phyloP scores from a whole-genome alignment of 768 basidiomycete genomes.

The Auricularia auricula-judae region DNA sequence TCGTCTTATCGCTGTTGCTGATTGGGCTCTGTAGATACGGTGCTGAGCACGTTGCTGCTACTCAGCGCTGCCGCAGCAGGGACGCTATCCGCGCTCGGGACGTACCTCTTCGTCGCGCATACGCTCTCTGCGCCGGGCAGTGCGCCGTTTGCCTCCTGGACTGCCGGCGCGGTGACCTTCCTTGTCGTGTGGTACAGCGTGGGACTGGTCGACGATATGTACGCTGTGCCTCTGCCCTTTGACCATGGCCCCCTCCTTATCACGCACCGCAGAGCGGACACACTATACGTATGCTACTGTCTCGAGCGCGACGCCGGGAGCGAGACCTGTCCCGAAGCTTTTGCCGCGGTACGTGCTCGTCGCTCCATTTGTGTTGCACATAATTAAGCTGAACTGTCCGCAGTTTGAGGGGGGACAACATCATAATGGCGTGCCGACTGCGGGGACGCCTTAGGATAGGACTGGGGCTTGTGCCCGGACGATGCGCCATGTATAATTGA shows the following conservation, averaged over 20 bases:
- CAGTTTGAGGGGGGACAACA: not conserved
- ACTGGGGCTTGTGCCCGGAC: no score
- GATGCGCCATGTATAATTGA: not conserved
- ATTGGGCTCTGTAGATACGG: constrained; percentile 3
- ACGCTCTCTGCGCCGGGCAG: constrained; percentile 57
- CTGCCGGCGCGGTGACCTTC: constrained; percentile 71
- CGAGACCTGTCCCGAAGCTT: not conserved
- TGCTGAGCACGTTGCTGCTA: constrained; percentile 53
- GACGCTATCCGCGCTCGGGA: constrained; percentile 68
- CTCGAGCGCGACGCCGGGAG: constrained; percentile 18
- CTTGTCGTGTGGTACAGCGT: constrained; percentile 77
- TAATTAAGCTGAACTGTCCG: not conserved
- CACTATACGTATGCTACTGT: constrained; percentile 56
- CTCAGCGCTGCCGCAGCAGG: constrained; percentile 67
- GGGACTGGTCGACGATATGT: constrained; percentile 70
- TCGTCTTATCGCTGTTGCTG: constrained; percentile 45
- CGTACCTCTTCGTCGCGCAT: constrained; percentile 86
- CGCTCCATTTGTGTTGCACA: not conserved
- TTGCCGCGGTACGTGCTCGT: not conserved
- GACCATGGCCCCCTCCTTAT: not conserved
- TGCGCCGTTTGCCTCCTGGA: constrained; percentile 62
- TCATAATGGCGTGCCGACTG: not conserved
- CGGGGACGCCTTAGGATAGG: not conserved
- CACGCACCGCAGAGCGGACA: constrained; percentile 37
- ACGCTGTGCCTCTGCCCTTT: constrained; percentile 14